phyloP scores from a whole-genome alignment of 73 alveolate species.

The Stentor coeruleus region DNA sequence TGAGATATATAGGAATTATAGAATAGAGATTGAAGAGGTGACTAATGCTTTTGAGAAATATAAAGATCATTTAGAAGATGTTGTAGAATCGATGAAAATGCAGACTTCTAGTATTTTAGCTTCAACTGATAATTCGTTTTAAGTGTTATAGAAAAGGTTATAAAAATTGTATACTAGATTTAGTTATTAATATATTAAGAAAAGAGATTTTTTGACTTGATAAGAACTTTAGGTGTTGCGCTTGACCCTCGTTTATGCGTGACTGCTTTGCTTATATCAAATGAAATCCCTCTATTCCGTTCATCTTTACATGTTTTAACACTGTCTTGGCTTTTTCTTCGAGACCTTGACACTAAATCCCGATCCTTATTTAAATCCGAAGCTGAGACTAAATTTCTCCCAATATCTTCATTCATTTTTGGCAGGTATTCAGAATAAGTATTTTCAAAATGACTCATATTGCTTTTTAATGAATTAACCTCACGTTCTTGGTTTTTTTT shows the following conservation, averaged over 20 bases:
- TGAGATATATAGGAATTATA: not conserved
- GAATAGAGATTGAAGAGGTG: not conserved
- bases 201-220: no score
- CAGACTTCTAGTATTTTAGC: not conserved
- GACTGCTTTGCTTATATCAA: not conserved
- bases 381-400: not conserved
- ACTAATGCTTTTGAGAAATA: not conserved
- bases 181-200: no score
- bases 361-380: not conserved
- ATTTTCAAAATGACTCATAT: not conserved
- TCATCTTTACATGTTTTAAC: not conserved
- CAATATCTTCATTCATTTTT: not conserved
- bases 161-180: no score
- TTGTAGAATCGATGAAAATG: not conserved
- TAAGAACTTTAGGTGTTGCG: not conserved
- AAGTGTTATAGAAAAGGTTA: no score
- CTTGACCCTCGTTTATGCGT: not conserved
- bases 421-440: not conserved
- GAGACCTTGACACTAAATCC: not conserved
- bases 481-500: conserved; percentile 2
- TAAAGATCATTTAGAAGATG: not conserved
- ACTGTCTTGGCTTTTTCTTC: not conserved
- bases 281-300: no score
- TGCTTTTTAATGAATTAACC: not conserved
- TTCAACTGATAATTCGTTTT: conserved; percentile 2